phyloP scores from a whole-genome alignment of 257 asterid genomes.

The Gardenia jasminoides region DNA sequence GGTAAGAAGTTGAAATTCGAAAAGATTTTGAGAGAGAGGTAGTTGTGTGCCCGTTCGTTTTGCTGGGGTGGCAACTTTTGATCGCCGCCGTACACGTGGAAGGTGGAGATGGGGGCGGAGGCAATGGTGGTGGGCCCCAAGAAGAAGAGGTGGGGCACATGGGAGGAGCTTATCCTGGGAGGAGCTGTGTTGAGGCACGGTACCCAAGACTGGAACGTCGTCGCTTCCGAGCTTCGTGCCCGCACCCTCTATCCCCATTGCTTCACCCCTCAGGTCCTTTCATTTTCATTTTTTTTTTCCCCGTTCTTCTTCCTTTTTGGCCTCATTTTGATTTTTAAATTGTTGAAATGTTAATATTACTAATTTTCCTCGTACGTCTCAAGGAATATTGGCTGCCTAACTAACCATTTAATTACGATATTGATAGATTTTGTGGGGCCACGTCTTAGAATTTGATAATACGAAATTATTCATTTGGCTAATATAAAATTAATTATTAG shows the following conservation, averaged over 20 bases:
- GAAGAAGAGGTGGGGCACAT: slow-evolving; percentile 65
- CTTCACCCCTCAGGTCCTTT: slow-evolving; percentile 64
- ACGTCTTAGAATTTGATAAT: neutral
- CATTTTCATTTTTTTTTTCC: neutral
- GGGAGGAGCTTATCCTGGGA: slow-evolving; percentile 86
- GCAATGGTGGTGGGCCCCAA: slow-evolving; percentile 35
- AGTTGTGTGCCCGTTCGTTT: neutral
- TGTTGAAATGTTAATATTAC: too few relatives aligned
- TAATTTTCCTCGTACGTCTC: too few relatives aligned
- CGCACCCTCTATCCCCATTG: slow-evolving; percentile 49
- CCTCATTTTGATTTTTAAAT: neutral
- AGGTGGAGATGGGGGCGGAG: slow-evolving; percentile 40
- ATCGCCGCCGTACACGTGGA: slow-evolving; percentile 44
- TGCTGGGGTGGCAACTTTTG: neutral
- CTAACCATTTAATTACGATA: too few relatives aligned
- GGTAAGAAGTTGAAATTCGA: slow-evolving; percentile 7
- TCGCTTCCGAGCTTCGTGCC: slow-evolving; percentile 72
- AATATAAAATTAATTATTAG: neutral
- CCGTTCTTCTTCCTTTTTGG: too few relatives aligned
- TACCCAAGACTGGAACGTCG: slow-evolving; percentile 63
- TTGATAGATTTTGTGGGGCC: neutral
- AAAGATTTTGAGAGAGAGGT: neutral
- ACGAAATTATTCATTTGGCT: neutral
- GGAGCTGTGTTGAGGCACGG: slow-evolving; percentile 78
- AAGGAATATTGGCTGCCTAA: too few relatives aligned